phyloP scores from a whole-genome alignment of 306 rosid genomes.

The Medicago ruthenica region DNA sequence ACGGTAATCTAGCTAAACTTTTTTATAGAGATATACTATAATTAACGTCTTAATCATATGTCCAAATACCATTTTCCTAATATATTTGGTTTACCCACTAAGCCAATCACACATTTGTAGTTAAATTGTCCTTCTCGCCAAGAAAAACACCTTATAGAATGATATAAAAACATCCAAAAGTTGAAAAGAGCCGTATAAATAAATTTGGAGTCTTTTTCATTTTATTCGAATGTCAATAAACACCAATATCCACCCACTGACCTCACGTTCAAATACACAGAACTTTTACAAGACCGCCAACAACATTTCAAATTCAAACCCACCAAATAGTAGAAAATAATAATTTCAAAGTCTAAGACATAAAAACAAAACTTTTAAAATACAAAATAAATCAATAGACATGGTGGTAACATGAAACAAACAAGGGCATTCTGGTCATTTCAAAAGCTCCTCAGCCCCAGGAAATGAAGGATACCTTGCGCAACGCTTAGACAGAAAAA shows the following conservation, averaged over 20 bases:
- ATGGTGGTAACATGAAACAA: background rate
- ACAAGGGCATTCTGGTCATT: constrained; percentile 34
- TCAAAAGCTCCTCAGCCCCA: background rate
- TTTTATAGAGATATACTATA: too few species aligned
- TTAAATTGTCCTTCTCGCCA: background rate
- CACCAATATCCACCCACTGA: constrained; percentile 53
- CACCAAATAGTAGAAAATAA: background rate
- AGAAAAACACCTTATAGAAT: constrained; percentile 14
- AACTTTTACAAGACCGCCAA: constrained; percentile 36
- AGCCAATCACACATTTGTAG: background rate
- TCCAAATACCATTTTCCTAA: background rate
- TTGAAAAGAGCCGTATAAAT: constrained; percentile 12
- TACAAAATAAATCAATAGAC: background rate
- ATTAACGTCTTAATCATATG: background rate
- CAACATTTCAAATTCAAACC: constrained; percentile 20
- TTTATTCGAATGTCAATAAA: constrained; percentile 45
- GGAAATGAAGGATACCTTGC: constrained; percentile 56
- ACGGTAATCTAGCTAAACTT: too few species aligned
- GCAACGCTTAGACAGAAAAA: constrained; percentile 59
- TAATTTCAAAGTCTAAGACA: constrained; percentile 28
- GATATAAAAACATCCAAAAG: background rate
- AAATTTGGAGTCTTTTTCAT: constrained; percentile 14
- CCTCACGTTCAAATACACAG: constrained; percentile 41
- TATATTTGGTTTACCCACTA: background rate
- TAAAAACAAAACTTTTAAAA: background rate